Percentiles rank a stretch among this genome's conserved stretches.
These are phyloP conservation scores for Aegilops bicornis DNA, from an alignment of 176 grass and related monocot species.

Conservation along the genomic window DNA sequence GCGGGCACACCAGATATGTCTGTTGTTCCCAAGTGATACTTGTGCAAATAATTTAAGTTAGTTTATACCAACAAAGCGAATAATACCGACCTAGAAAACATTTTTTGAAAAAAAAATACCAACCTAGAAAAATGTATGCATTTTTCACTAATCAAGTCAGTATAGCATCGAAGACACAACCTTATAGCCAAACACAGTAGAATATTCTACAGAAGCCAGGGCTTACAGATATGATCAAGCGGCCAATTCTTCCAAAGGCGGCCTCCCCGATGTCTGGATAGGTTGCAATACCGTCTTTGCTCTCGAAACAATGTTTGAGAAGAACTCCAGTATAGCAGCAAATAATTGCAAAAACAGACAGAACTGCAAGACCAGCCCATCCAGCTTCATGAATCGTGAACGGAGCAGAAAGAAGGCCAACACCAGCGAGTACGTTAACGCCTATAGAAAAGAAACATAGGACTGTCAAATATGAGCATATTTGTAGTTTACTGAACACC, in stretches of 20 bases:
- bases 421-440: slow-evolving; percentile 82
- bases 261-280: slow-evolving; percentile 98
- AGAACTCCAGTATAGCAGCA: slow-evolving; percentile 89
- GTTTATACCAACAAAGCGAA: neutral
- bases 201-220: slow-evolving; percentile 8
- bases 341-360: slow-evolving; percentile 55
- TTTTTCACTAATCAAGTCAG: neutral
- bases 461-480: neutral
- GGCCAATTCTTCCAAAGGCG: slow-evolving; percentile 86
- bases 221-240: slow-evolving; percentile 80
- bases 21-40: neutral
- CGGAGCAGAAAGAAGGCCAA: slow-evolving; percentile 88
- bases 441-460: slow-evolving; percentile 41
- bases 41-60: neutral
- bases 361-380: slow-evolving; percentile 69
- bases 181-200: neutral
- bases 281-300: slow-evolving; percentile 77
- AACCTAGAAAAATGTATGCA: neutral
- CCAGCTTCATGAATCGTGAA: slow-evolving; percentile 84
- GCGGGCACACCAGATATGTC: neutral
- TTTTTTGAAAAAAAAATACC: neutral
- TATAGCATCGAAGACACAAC: neutral
- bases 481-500: neutral
- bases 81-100: neutral
- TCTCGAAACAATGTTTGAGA: slow-evolving; percentile 86